phyloP scores from a whole-genome alignment of 805 yeast species.

The Saccharomyces eubayanus region DNA sequence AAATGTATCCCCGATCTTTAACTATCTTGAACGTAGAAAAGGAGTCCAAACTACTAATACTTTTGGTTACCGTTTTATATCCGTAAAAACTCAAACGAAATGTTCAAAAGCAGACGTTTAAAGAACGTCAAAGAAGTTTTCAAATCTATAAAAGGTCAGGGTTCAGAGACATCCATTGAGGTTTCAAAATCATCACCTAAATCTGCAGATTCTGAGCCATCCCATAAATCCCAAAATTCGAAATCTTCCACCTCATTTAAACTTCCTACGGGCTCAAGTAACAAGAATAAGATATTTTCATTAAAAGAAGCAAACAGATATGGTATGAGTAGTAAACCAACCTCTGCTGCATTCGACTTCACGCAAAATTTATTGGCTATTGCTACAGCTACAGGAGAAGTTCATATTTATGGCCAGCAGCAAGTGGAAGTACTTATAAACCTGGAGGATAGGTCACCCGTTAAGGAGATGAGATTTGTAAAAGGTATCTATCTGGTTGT shows the following conservation, averaged over 20 bases:
- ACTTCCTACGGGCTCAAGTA: background rate
- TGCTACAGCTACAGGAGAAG: slow-evolving; percentile 59
- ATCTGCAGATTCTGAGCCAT: background rate
- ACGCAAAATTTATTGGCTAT: slow-evolving; percentile 80
- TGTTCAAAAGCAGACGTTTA: slow-evolving; percentile 31
- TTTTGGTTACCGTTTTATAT: background rate
- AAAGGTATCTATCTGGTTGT: slow-evolving; percentile 78
- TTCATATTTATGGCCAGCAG: slow-evolving; percentile 78
- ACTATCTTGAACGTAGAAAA: background rate
- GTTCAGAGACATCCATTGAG: slow-evolving; percentile 1
- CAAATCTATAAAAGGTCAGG: slow-evolving; percentile 9
- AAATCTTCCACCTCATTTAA: background rate
- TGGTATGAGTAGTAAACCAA: slow-evolving; percentile 60
- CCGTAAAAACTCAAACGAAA: slow-evolving; percentile 2
- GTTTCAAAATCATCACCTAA: slow-evolving; percentile 5
- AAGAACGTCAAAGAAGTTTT: slow-evolving; percentile 31
- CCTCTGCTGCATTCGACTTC: slow-evolving; percentile 74
- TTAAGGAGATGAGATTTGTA: slow-evolving; percentile 54
- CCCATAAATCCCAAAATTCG: background rate
- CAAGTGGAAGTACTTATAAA: slow-evolving; percentile 64
- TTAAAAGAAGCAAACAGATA: slow-evolving; percentile 33
- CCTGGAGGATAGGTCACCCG: slow-evolving; percentile 41
- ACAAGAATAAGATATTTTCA: slow-evolving; percentile 22
- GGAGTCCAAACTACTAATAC: background rate
- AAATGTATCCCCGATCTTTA: background rate